A percentile compares a stretch with the other conserved stretches of the same genome.
Evolutionary conservation across 1,284 basidiomycete species (phyloP).

Genomic region (Puccinia hordei): DNA sequence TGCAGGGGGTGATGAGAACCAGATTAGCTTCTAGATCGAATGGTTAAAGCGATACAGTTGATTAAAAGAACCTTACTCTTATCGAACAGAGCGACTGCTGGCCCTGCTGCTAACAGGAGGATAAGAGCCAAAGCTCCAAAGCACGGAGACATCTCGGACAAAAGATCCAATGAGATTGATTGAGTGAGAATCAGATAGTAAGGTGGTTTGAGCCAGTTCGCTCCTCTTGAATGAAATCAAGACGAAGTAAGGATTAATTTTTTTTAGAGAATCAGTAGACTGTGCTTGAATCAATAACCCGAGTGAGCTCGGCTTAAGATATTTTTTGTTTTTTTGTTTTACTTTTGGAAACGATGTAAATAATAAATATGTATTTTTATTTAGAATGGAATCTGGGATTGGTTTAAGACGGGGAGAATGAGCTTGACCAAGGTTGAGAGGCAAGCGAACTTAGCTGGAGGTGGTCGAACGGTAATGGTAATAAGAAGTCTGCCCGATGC

Average conservation of each 20-base stretch:
- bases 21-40: slow-evolving; percentile 2
- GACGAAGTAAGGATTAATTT: too few relatives aligned
- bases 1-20: background rate
- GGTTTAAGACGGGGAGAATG: background rate
- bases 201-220: too few relatives aligned
- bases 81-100: slow-evolving; percentile 28
- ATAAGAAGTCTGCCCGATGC: background rate
- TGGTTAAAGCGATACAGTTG: background rate
- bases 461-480: slow-evolving; percentile 11
- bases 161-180: background rate
- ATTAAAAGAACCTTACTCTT: slow-evolving; percentile 28
- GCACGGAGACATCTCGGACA: background rate
- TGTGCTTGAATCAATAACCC: too few relatives aligned
- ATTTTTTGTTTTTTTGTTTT: too few relatives aligned
- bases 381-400: too few relatives aligned
- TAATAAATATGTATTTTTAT: too few relatives aligned
- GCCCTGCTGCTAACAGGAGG: slow-evolving; percentile 27
- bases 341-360: too few relatives aligned
- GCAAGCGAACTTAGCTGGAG: background rate
- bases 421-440: background rate
- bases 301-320: too few relatives aligned
- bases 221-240: too few relatives aligned
- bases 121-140: slow-evolving; percentile 15
- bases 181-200: background rate
- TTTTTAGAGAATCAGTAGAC: too few relatives aligned